Base-by-base conservation (phyloP, 176 grass and related monocot genomes). In the Cocos nucifera region DNA sequence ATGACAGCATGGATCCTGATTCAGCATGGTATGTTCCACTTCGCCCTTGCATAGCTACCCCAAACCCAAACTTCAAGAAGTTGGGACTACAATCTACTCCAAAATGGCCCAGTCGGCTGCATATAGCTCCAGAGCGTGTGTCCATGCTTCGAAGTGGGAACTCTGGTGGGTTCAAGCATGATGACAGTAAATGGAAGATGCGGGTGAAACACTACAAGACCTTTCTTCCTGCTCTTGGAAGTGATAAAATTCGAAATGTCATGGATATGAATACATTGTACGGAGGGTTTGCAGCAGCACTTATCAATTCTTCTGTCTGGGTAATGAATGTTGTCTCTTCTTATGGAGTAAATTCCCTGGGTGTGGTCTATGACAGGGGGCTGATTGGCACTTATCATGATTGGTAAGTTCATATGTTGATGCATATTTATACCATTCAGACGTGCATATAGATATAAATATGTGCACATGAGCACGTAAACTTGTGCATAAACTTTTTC, bases 261-360 rank as follows among this genome's bases (percentile, higher is more conserved):
- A 85, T 95, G 85, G 89, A 95, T 67, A 95, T 95, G 89, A 95
- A 88, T 71, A 81, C 89, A n/a, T 78, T 75, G n/a, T 66, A 82
- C 1, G 89, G 89, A 3, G 79, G 85, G 1, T 95, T 95, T 8
- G 89, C 89, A 35, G 89, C 89, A 0, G 77, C 78, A 10, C 62
- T 96, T 26, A 95, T 88, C 0, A 85, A 88, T 51, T 88, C 89
- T 29, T 75, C 68, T 1, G 82, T 73, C 17, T 95, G 89, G 89
- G 89, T 95, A 53, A 95, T 95, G 89, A 95, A 95, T 79, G 85
- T 80, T 6, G 85, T 95, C 51, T 85, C 89, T 7, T 85, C 89
- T 23, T 74, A 82, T 55, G 69, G 72, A 3, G 77, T 82, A 67
- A 64, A 80, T 9, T 54, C 79, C 27, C 73, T 95, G 48, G 81